These are phyloP conservation scores for Saprolegnia diclina DNA, from an alignment of 352 stramenopile genomes.

Conservation along the genomic window DNA sequence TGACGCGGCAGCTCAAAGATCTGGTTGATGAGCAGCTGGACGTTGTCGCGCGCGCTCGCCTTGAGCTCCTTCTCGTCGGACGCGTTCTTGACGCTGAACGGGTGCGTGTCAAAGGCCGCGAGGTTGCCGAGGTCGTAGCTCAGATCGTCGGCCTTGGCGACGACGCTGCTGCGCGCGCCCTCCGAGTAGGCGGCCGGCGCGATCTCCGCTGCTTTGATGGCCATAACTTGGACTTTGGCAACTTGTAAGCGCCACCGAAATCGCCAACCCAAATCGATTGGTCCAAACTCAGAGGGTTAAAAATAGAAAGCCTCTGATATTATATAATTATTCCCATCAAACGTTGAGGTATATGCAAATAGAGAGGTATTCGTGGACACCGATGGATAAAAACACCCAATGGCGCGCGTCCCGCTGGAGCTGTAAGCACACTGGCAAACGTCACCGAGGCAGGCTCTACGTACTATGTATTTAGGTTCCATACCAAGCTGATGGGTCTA, in stretches of 20 bases:
- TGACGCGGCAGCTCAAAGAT: constrained; percentile 90
- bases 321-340: too few species aligned
- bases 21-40: constrained; percentile 90
- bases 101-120: constrained; percentile 83
- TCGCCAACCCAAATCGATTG: constrained; percentile 1
- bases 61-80: constrained; percentile 83
- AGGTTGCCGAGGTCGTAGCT: constrained; percentile 88
- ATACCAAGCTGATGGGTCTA: too few species aligned
- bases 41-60: constrained; percentile 86
- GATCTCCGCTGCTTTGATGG: constrained; percentile 78
- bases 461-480: too few species aligned
- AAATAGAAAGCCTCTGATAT: background rate
- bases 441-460: too few species aligned
- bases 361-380: too few species aligned
- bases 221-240: constrained; percentile 34
- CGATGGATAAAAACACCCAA: too few species aligned
- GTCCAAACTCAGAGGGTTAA: constrained; percentile 5
- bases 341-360: too few species aligned
- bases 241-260: constrained; percentile 7
- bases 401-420: too few species aligned
- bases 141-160: constrained; percentile 80
- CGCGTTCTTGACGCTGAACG: constrained; percentile 59
- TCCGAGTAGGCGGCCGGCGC: constrained; percentile 64
- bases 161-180: constrained; percentile 46
- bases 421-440: too few species aligned